Evolutionary conservation across 2,329 filamentous ascomycete species (phyloP), one percentile per base, ranked within the genome.

Genomic region (Sphaerulina musiva): DNA sequence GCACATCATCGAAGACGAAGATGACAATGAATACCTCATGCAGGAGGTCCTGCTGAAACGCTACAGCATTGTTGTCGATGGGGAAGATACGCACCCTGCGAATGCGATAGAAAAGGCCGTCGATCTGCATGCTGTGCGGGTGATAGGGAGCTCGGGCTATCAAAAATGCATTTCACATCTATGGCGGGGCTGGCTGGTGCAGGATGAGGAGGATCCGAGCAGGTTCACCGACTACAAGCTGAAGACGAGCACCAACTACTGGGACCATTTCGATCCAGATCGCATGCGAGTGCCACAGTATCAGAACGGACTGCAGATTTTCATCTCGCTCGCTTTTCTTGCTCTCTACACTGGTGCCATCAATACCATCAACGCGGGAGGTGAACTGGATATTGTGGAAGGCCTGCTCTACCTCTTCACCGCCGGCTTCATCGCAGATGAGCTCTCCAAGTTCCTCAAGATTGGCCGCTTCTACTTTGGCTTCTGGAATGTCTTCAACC

Each of bases 401-500:
- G 81, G 85, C 0, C 73, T 93, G 12, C 78, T 98, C 9, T 98
- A 98, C 67, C 68, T 92, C 59, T 96, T 98, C 75, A 97, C 93
- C 0, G 70, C 92, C 4, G 91, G 89, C 20, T 98, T 95, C 70
- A 80, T 96, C 32, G 90, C 84, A 64, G 92, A 98, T 68, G 93
- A 97, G 68, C 62, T 85, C 0, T 76, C 84, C 67, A 98, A 98
- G 71, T 81, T 96, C 63, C 95, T 89, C 82, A 98, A 98, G 70
- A 87, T 95, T 11, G 93, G 93, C 8, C 82, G 87, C 58, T 87
- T 86, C 65, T 97, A 97, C 66, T 78, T 98, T 52, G 86, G 89
- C 17, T 98, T 98, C 70, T 97, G 93, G 93, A 96, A 95, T 66
- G 87, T 87, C 23, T 95, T 98, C 76, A 98, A 98, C 71, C 80